Base-by-base conservation (phyloP, 2,329 filamentous ascomycete genomes). In the Nemania sp. region DNA sequence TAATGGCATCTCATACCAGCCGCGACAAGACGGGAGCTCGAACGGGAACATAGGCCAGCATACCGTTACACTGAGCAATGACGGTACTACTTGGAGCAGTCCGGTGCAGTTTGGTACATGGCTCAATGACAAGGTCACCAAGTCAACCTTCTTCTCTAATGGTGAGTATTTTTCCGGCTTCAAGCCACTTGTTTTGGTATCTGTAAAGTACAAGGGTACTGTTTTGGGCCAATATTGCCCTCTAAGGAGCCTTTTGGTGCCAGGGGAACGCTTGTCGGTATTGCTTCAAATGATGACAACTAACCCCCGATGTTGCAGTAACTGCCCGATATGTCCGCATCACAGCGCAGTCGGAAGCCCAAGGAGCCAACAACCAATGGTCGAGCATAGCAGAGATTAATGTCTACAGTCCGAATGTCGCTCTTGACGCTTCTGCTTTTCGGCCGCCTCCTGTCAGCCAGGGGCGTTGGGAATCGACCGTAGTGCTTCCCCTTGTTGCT, bases 401-500 rank as follows among this genome's bases (percentile, higher is more conserved):
- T 29, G 57, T 75, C 20, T 74, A 71, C 49, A 68, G 67, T 42
- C 65, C 69, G 37, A 43, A 69, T 39, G 61, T 57, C 45, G 64
- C 53, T 25, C 63, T 63, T 35, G 40, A 54, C 51, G 55, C 59
- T 43, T 53, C 48, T 47, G 53, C 49, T 12, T 69, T 62, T 32
- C 57, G 57, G 51, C 62, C 68, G 2, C 62, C 63, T n/a, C 66
- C 68, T 34, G 55, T 54, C 0, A 63, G 66, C 29, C 57, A 62
- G 7, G 75, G 74, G 7, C 66, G 65, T 51, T 77, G 75, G 75
- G 71, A 72, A 2, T 65, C 66, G 4, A 77, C 75, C 0, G 60
- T 77, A 25, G 67, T 75, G 65, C 72, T 77, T 37, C 74, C 75
- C 2, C 69, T 76, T 17, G 73, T 77, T 1, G 72, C 75, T 11